Conservation (phyloP, 176 grass and related monocot species). For the Zoysia japonica region DNA sequence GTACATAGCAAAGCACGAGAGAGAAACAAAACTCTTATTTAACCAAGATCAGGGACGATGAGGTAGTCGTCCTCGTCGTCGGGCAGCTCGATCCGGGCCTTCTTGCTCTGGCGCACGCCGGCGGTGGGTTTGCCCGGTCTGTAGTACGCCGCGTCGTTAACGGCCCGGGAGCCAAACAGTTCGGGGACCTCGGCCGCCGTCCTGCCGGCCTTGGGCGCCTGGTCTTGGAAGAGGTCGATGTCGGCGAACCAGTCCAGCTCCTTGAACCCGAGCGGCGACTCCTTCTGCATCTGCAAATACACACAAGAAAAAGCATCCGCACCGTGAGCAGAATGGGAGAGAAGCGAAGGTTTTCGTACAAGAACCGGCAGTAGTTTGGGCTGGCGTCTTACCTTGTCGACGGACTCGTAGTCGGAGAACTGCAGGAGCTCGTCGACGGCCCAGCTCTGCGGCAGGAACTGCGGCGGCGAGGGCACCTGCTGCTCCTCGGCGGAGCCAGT, state of each 20-base stretch:
- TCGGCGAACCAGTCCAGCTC: constrained; percentile 86
- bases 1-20: constrained; percentile 8
- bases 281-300: constrained; percentile 56
- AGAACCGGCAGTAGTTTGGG: background rate
- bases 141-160: constrained; percentile 43
- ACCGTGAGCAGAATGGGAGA: too few relatives aligned
- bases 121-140: constrained; percentile 41
- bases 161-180: constrained; percentile 46
- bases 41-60: constrained; percentile 89
- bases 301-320: background rate
- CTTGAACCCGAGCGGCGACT: constrained; percentile 60
- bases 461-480: constrained; percentile 43
- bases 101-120: constrained; percentile 67
- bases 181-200: constrained; percentile 68
- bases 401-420: constrained; percentile 76
- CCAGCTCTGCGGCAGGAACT: constrained; percentile 66
- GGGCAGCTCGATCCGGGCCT: constrained; percentile 61
- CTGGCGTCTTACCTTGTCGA: constrained; percentile 61
- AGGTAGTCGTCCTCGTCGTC: constrained; percentile 86
- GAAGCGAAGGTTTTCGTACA: background rate
- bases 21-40: constrained; percentile 21
- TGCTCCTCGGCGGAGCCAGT: background rate
- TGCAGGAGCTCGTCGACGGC: constrained; percentile 85
- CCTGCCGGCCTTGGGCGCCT: constrained; percentile 47
- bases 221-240: constrained; percentile 69